A percentile compares a stretch with the other conserved stretches of the same genome.
These are phyloP conservation scores for Ophiocordyceps camponoti-leonardi DNA, from an alignment of 2,329 filamentous ascomycete species.

Conservation along the genomic window DNA sequence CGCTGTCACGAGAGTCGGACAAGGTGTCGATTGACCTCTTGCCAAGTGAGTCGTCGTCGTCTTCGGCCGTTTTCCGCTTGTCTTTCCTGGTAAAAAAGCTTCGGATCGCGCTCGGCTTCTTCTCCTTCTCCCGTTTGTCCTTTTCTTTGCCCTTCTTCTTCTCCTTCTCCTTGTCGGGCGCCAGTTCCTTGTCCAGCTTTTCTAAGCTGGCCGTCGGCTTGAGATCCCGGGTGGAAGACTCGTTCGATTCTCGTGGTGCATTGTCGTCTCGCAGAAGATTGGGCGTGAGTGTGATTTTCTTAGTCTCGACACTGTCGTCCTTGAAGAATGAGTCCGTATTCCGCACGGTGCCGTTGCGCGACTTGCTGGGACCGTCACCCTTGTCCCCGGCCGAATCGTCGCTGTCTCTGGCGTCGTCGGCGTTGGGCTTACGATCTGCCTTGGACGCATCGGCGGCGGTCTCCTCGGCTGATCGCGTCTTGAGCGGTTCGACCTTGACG, in stretches of 20 bases:
- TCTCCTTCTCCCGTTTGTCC: conserved; percentile 58
- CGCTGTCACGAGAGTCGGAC: conserved; percentile 24
- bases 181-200: conserved; percentile 36
- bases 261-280: conserved; percentile 77
- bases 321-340: conserved; percentile 97
- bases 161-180: conserved; percentile 47
- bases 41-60: conserved; percentile 43
- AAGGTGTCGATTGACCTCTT: conserved; percentile 44
- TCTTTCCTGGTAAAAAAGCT: conserved; percentile 47
- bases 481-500: conserved; percentile 38
- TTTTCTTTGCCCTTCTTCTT: conserved; percentile 57
- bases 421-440: conserved; percentile 17
- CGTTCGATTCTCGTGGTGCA: conserved; percentile 32
- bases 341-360: conserved; percentile 70
- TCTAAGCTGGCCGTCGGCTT: conserved; percentile 55
- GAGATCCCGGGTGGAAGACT: conserved; percentile 25
- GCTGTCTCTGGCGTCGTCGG: conserved; percentile 27
- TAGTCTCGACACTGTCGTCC: conserved; percentile 85
- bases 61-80: conserved; percentile 37
- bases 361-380: conserved; percentile 37
- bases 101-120: conserved; percentile 38
- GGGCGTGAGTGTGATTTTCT: conserved; percentile 92
- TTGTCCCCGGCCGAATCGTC: conserved; percentile 50
- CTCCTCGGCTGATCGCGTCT: conserved; percentile 24
- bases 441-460: conserved; percentile 16